Evolutionary conservation across 2,329 filamentous ascomycete genomes (phyloP).

Genomic region (Arachnopeziza araneosa): DNA sequence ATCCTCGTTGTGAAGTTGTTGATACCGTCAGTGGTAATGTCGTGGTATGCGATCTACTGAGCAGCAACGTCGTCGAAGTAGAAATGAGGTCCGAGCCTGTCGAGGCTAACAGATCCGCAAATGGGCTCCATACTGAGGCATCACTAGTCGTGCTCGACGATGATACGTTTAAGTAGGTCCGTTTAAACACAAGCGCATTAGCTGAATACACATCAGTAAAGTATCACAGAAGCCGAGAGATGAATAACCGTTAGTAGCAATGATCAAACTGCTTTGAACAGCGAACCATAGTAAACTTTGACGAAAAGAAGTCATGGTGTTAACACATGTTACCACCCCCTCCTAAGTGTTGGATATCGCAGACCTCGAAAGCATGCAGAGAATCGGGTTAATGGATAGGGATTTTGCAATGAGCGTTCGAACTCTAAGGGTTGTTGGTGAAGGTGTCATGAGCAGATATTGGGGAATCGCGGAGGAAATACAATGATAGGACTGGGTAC

Average conservation of each 20-base stretch:
- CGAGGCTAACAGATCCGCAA: not conserved
- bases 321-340: slow-evolving; percentile 8
- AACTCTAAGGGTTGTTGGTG: slow-evolving; percentile 5
- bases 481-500: slow-evolving; percentile 12
- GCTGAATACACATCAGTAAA: not conserved
- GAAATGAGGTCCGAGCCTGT: not conserved
- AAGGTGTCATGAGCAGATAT: slow-evolving; percentile 4
- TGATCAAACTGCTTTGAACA: slow-evolving; percentile 9
- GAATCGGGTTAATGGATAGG: slow-evolving; percentile 7
- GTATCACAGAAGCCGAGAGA: not conserved
- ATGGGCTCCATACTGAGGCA: not conserved
- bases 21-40: not conserved
- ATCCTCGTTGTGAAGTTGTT: not conserved
- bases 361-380: slow-evolving; percentile 11
- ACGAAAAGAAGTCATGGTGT: slow-evolving; percentile 15
- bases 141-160: not conserved
- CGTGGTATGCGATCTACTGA: not conserved
- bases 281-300: slow-evolving; percentile 10
- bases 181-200: not conserved
- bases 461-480: not conserved
- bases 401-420: slow-evolving; percentile 3
- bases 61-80: not conserved
- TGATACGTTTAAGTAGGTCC: not conserved
- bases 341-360: slow-evolving; percentile 1
- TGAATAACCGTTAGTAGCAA: slow-evolving; percentile 10